Evolutionary conservation across 164 flowering plant genomes (phyloP).

Genomic region (Santalum album): DNA sequence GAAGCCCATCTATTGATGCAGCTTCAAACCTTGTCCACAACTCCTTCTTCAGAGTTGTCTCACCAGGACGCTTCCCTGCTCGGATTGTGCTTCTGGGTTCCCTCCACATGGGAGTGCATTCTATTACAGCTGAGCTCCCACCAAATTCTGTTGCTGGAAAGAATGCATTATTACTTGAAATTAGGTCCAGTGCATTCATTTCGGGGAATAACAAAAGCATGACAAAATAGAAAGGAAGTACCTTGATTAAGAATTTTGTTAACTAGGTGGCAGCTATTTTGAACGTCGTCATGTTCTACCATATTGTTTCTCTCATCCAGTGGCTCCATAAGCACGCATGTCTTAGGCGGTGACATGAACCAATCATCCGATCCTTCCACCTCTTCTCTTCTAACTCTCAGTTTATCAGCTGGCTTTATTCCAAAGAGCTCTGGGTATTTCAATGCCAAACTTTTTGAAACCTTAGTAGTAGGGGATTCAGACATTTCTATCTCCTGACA

Average conservation of each 20-base stretch:
- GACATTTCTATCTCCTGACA: slow-evolving; percentile 19
- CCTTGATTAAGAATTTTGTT: slow-evolving; percentile 22
- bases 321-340: slow-evolving; percentile 69
- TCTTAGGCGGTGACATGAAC: slow-evolving; percentile 76
- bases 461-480: slow-evolving; percentile 31
- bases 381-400: slow-evolving; percentile 24
- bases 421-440: slow-evolving; percentile 56
- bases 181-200: not conserved
- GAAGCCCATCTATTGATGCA: slow-evolving; percentile 35
- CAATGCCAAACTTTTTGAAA: slow-evolving; percentile 32
- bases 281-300: slow-evolving; percentile 10
- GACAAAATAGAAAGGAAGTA: slow-evolving; percentile 11
- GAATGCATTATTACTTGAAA: not conserved
- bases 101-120: slow-evolving; percentile 66
- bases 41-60: slow-evolving; percentile 87
- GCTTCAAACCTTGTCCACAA: slow-evolving; percentile 91
- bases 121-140: slow-evolving; percentile 16
- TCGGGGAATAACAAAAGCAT: not conserved
- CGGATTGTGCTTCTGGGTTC: slow-evolving; percentile 31
- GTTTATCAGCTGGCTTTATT: slow-evolving; percentile 19
- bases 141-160: slow-evolving; percentile 20
- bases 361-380: slow-evolving; percentile 49
- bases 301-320: slow-evolving; percentile 19
- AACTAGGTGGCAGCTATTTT: slow-evolving; percentile 2
- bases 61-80: slow-evolving; percentile 70